phyloP scores from a whole-genome alignment of 2,329 filamentous ascomycete genomes.

The Aspergillus ochraceoroseus region DNA sequence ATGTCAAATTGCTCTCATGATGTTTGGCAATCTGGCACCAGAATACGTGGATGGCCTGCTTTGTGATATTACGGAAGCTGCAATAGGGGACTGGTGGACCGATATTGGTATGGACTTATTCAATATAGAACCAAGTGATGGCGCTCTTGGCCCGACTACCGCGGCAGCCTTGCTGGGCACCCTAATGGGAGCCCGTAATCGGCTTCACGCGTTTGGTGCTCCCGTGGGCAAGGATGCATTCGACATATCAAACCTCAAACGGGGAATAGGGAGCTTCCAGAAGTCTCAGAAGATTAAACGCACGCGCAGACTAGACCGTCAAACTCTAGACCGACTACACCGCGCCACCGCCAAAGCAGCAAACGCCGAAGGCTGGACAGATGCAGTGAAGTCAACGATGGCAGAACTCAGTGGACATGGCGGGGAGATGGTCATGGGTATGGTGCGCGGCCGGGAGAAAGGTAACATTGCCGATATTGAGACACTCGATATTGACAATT shows the following conservation, averaged over 20 bases:
- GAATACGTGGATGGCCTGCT: conserved; percentile 88
- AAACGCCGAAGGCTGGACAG: conserved; percentile 81
- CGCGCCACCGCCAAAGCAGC: conserved; percentile 84
- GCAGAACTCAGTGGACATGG: conserved; percentile 90
- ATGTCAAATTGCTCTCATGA: conserved; percentile 79
- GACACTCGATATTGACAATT: conserved; percentile 80
- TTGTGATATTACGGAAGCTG: conserved; percentile 87
- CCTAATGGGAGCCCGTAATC: conserved; percentile 82
- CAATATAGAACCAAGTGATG: conserved; percentile 87
- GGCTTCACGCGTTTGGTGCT: conserved; percentile 76
- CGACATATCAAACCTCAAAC: conserved; percentile 74
- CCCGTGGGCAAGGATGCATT: conserved; percentile 88
- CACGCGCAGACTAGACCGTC: conserved; percentile 73
- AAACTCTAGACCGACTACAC: conserved; percentile 76
- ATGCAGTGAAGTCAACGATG: conserved; percentile 91
- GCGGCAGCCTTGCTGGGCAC: conserved; percentile 83
- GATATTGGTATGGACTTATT: conserved; percentile 89
- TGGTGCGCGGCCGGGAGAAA: conserved; percentile 81
- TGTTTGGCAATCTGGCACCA: conserved; percentile 81
- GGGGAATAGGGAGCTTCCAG: conserved; percentile 82
- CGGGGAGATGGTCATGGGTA: conserved; percentile 92
- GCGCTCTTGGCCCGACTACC: conserved; percentile 85
- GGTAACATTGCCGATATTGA: conserved; percentile 88
- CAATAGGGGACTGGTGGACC: conserved; percentile 92
- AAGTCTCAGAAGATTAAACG: conserved; percentile 77